Base-by-base conservation (phyloP, 371 early-diverging fungal genomes). In the Thermomucor indicae-seudaticae region DNA sequence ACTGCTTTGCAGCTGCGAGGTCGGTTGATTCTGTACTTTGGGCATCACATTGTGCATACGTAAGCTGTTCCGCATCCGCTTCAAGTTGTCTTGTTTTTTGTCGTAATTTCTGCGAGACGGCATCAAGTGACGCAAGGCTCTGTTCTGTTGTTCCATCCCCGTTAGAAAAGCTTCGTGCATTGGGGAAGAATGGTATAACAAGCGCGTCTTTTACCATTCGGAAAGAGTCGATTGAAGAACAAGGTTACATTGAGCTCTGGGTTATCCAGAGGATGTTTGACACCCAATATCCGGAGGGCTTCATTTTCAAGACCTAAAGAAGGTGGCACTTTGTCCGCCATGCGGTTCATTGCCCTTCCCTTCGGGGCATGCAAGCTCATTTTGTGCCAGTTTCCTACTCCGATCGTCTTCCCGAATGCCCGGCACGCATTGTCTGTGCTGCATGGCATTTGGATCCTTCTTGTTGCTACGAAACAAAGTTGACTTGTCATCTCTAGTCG, bases 211-310 rank as follows among this genome's bases (percentile, higher is more conserved):
- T 19, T 71, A 81, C 87, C 86, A 65, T 78, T 80, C 1, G 95
- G 93, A 64, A 96, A 91, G 40, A 93, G 70, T 10, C 68, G 66
- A 62, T 93, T 91, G 58, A 95, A 75, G 64, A 86, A 89, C 37
- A 81, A 79, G 5, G 80, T 75, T 1, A 86, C 74, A 48, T 85
- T 80, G 53, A 94, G 90, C 24, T 85, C 85, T 30, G 74, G 72
- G 6, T 79, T 69, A 64, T 91, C 89, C 6, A 92, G 64, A 2
- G 87, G 84, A 44, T 83, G 88, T 50, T 72, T 70, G 6, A 43
- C 44, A 12, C 37, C 37, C 22, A 51, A 44, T n/a, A 51, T 51
- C 10, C n/a, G 17, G 16, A 51, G 42, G 6, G 35, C 51, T n/a
- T 43, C 43, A n/a, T 19, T 42, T 43, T 51, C 51, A 12, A 42